Evolutionary conservation across 441 rosid species (phyloP), one percentile per base, ranked within the genome.

Genomic region (Rhodomyrtus psidioides): DNA sequence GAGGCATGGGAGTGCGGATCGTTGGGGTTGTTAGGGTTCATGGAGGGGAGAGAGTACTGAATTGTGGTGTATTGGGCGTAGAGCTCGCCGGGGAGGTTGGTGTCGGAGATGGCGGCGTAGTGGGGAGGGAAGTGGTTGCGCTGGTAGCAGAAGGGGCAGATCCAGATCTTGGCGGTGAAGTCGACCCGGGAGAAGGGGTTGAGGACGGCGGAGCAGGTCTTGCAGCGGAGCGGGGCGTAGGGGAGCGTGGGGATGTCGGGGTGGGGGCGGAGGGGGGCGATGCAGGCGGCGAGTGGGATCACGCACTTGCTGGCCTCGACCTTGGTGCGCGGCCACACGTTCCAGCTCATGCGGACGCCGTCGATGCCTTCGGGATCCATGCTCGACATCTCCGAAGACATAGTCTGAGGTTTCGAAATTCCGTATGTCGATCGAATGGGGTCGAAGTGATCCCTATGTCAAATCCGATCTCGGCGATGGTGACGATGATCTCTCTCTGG

Each of bases 231-330:
- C 6, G 99, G 99, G 28, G 95, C 92, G 89, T 97, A 97, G 49
- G 96, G 95, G 30, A 97, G 94, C 12, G 94, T 89, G 26, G 92
- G 99, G 83, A 96, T 92, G 34, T 94, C 98, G 26, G 96, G 88
- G 84, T 97, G 95, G n/a, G 91, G 90, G 16, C 96, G 99, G 93
- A 95, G 95, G 90, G 99, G 99, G 28, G 98, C 90, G 98, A 93
- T 93, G 8, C 93, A 94, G 58, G 93, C 99, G 83, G 98, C 99
- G 84, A 97, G 94, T 12, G 99, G 99, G 91, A 97, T 92, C 28
- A 97, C 99, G 92, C 99, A 97, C 92, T 97, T 97, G 90, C 97
- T 94, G 13, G 99, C 95, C 87, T 97, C 99, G 4, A 97, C 98
- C 84, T 97, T 97, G 55, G 98, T 94, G 44, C 98, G 95, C 5